These are phyloP conservation scores for Clonostachys rhizophaga DNA, from an alignment of 2,329 filamentous ascomycete species.

Conservation along the genomic window DNA sequence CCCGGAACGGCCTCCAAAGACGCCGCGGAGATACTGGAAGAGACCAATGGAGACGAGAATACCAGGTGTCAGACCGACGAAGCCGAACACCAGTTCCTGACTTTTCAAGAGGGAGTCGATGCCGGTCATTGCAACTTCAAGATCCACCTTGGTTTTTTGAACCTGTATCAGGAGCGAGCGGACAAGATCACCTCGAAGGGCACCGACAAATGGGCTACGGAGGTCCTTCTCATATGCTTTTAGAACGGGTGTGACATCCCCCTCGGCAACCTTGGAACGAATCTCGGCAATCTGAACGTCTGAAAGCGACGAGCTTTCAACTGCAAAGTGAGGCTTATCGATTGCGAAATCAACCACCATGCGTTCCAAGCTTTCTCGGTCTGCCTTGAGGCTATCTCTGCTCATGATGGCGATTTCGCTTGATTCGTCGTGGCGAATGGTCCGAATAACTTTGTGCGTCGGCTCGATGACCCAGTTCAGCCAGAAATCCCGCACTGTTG, in stretches of 20 bases:
- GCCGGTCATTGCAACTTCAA: slow-evolving; percentile 92
- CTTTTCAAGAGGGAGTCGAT: slow-evolving; percentile 94
- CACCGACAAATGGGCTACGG: slow-evolving; percentile 74
- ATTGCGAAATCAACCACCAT: slow-evolving; percentile 97
- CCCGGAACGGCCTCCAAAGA: slow-evolving; percentile 68
- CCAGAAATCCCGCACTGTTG: slow-evolving; percentile 85
- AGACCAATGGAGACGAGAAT: slow-evolving; percentile 80
- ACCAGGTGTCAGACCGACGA: slow-evolving; percentile 88
- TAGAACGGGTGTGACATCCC: slow-evolving; percentile 88
- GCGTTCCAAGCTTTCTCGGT: slow-evolving; percentile 86
- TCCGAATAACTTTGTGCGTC: slow-evolving; percentile 75
- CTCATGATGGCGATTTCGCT: slow-evolving; percentile 98
- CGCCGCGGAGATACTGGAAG: slow-evolving; percentile 64
- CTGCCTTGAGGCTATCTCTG: slow-evolving; percentile 82
- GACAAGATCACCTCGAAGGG: slow-evolving; percentile 80
- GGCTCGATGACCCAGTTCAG: slow-evolving; percentile 94
- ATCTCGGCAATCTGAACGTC: slow-evolving; percentile 71
- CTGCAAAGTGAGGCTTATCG: slow-evolving; percentile 67
- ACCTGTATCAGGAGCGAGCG: slow-evolving; percentile 92
- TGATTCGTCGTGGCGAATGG: slow-evolving; percentile 86
- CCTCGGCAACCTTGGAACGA: slow-evolving; percentile 76
- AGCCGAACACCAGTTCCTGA: slow-evolving; percentile 96
- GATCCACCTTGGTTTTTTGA: slow-evolving; percentile 97
- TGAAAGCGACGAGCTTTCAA: slow-evolving; percentile 41
- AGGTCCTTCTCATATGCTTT: slow-evolving; percentile 89